Percentiles rank a stretch among this genome's conserved stretches.
These are phyloP conservation scores for Prunus yedoensis DNA, from an alignment of 331 rosid species.

Conservation along the genomic window DNA sequence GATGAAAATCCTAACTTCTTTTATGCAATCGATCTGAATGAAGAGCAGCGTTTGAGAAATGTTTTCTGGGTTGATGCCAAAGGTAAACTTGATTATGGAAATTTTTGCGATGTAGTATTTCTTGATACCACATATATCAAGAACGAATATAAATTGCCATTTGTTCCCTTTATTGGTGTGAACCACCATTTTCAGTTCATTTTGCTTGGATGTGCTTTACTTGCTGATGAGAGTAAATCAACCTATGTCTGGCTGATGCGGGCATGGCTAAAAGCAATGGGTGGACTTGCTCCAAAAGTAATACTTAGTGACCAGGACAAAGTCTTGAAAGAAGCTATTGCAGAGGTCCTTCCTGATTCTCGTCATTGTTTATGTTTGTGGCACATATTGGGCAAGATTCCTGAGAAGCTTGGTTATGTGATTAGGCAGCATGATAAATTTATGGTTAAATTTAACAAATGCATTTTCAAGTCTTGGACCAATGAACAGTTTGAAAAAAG, in stretches of 20 bases:
- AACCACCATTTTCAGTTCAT: constrained; percentile 42
- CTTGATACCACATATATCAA: constrained; percentile 40
- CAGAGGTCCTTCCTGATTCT: constrained; percentile 38
- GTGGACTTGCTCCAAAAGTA: constrained; percentile 39
- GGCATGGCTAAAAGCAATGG: constrained; percentile 48
- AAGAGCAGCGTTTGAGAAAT: constrained; percentile 40
- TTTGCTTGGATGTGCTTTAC: constrained; percentile 47
- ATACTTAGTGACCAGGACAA: constrained; percentile 40
- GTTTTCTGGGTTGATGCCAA: constrained; percentile 51
- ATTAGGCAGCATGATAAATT: constrained; percentile 37
- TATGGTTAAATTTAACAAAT: constrained; percentile 35
- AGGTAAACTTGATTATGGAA: constrained; percentile 44
- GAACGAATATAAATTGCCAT: constrained; percentile 39
- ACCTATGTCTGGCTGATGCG: constrained; percentile 45
- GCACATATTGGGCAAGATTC: constrained; percentile 44
- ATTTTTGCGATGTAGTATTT: constrained; percentile 43
- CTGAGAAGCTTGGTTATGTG: constrained; percentile 40
- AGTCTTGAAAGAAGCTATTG: constrained; percentile 39
- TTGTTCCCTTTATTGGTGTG: constrained; percentile 47
- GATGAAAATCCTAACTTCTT: constrained; percentile 47
- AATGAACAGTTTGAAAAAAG: constrained; percentile 35
- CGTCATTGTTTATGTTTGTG: constrained; percentile 51
- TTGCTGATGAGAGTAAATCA: constrained; percentile 42
- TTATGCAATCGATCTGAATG: constrained; percentile 44
- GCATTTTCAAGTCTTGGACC: constrained; percentile 48